Evolutionary conservation across 129 eudicot species (phyloP).

Genomic region (Gnaphalium uliginosum): DNA sequence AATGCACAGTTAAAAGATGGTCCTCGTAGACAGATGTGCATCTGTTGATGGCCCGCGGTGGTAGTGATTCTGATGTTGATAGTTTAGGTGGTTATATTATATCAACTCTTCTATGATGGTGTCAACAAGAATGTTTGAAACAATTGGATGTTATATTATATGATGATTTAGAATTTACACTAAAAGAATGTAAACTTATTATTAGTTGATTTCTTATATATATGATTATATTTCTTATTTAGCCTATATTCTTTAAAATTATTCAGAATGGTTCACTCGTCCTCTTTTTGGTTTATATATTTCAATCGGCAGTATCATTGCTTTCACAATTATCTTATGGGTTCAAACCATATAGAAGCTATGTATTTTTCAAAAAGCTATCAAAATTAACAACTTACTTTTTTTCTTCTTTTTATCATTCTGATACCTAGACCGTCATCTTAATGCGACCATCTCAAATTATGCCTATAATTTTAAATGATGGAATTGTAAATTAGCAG

Average conservation of each 20-base stretch:
- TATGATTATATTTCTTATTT: background rate
- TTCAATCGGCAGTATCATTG: no score
- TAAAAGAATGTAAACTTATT: background rate
- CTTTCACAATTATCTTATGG: no score
- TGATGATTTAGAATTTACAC: background rate
- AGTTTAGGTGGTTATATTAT: conserved; percentile 9
- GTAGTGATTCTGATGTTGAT: conserved; percentile 24
- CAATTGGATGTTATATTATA: background rate
- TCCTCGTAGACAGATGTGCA: background rate
- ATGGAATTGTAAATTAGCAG: background rate
- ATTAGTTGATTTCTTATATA: background rate
- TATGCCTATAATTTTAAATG: background rate
- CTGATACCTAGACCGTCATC: background rate
- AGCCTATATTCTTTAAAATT: no score
- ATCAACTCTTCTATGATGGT: background rate
- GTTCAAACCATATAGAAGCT: no score
- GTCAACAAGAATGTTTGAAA: background rate
- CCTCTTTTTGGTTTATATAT: no score
- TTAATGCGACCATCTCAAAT: background rate
- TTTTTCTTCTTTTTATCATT: no score
- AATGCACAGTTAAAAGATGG: background rate
- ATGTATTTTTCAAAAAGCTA: no score
- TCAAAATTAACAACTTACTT: no score
- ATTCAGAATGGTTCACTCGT: no score
- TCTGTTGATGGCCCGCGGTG: background rate